Conservation (phyloP, 2,329 filamentous ascomycete genomes). For the Talaromyces sp. region DNA sequence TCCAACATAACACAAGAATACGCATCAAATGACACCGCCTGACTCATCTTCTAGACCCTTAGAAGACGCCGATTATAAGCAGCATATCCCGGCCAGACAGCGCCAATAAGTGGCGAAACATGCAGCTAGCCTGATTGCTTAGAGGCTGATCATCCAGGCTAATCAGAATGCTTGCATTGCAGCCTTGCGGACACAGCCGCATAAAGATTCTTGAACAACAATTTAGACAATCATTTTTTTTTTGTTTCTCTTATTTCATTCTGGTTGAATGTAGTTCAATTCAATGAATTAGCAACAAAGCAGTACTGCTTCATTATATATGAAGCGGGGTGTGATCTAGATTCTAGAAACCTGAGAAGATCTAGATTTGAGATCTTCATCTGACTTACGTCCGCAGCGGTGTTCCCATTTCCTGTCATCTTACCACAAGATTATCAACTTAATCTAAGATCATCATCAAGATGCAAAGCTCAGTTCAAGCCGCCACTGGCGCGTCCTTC, state of each 20-base stretch:
- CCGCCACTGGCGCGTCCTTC: background rate
- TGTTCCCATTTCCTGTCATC: background rate
- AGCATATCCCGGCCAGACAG: background rate
- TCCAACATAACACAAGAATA: background rate
- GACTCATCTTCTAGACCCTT: background rate
- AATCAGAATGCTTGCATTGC: background rate
- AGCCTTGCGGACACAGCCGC: slow-evolving; percentile 1
- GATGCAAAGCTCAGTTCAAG: background rate
- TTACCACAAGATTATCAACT: background rate
- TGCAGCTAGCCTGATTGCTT: background rate
- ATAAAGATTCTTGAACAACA: background rate
- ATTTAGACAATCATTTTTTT: background rate
- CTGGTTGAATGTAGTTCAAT: background rate
- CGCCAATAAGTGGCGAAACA: background rate
- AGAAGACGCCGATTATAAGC: background rate
- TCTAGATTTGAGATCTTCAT: background rate
- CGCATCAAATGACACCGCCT: background rate
- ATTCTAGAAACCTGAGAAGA: background rate
- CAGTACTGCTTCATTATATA: background rate
- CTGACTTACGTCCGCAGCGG: background rate
- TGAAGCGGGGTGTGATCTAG: background rate
- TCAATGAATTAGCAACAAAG: background rate
- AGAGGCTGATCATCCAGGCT: background rate
- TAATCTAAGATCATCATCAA: background rate
- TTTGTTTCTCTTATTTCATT: background rate